Conservation (phyloP, 2,329 filamentous ascomycete species). For the Claviceps cyperi region DNA sequence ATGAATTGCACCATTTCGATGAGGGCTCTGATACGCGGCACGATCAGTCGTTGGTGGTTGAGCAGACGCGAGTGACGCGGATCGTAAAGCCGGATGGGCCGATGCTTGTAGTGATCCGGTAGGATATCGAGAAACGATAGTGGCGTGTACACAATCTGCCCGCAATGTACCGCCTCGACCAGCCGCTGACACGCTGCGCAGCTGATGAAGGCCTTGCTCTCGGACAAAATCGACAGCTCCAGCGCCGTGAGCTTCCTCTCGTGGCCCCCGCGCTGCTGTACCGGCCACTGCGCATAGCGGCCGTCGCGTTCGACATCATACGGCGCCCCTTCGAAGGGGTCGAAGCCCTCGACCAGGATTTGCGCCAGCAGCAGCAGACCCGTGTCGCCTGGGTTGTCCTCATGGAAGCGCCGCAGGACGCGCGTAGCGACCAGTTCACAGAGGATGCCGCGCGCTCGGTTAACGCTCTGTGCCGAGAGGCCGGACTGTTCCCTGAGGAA, state of each 20-base stretch:
- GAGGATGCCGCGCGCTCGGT: conserved; percentile 50
- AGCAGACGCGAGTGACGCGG: conserved; percentile 49
- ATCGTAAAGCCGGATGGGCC: conserved; percentile 55
- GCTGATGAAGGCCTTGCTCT: conserved; percentile 53
- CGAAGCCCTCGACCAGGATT: conserved; percentile 55
- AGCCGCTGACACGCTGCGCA: conserved; percentile 55
- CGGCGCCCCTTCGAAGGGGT: conserved; percentile 57
- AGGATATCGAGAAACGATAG: conserved; percentile 58
- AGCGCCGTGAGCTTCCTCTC: conserved; percentile 50
- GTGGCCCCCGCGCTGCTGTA: conserved; percentile 23
- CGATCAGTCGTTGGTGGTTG: conserved; percentile 59
- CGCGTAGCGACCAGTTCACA: conserved; percentile 56
- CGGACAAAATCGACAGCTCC: conserved; percentile 57
- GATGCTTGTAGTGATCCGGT: conserved; percentile 58
- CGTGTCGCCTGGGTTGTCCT: conserved; percentile 46
- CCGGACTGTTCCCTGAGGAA: conserved; percentile 54
- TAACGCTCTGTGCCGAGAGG: conserved; percentile 54
- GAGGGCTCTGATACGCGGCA: conserved; percentile 51
- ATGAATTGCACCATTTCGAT: conserved; percentile 53
- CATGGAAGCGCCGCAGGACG: conserved; percentile 52
- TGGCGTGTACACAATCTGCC: conserved; percentile 55
- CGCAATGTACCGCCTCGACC: conserved; percentile 55
- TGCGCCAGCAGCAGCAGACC: conserved; percentile 53
- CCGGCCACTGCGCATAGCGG: conserved; percentile 24
- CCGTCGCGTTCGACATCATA: conserved; percentile 38